These are phyloP conservation scores for Wolfiporia cocos DNA, from an alignment of 1,284 basidiomycete genomes.

Conservation along the genomic window DNA sequence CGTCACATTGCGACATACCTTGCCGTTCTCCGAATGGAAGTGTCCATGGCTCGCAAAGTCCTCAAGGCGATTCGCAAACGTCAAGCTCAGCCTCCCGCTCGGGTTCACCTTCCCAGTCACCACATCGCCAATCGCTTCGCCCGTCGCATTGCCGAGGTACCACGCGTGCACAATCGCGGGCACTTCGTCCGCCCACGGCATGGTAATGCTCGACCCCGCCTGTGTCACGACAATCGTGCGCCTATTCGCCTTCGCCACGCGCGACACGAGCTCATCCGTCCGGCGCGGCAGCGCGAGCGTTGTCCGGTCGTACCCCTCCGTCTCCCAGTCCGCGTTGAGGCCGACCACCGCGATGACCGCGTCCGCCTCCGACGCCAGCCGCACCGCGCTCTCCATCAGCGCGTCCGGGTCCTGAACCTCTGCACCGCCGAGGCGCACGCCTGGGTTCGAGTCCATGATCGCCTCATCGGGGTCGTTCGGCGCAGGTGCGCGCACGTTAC, in stretches of 20 bases:
- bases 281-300: conserved; percentile 61
- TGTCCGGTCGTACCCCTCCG: conserved; percentile 64
- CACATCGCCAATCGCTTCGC: conserved; percentile 76
- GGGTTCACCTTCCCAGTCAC: conserved; percentile 78
- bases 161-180: conserved; percentile 68
- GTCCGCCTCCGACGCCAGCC: conserved; percentile 61
- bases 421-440: conserved; percentile 58
- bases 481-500: conserved; percentile 61
- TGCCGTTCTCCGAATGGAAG: conserved; percentile 68
- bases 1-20: too few relatives aligned
- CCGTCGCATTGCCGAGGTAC: conserved; percentile 83
- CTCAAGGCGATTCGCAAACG: conserved; percentile 69
- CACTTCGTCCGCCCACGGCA: conserved; percentile 72
- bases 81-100: conserved; percentile 70
- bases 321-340: conserved; percentile 75
- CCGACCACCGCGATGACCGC: conserved; percentile 68
- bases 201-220: conserved; percentile 67
- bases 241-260: conserved; percentile 62
- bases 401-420: conserved; percentile 50
- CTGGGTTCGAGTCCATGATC: conserved; percentile 44
- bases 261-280: conserved; percentile 65
- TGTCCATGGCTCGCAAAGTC: conserved; percentile 68
- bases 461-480: conserved; percentile 57
- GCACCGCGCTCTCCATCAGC: conserved; percentile 54
- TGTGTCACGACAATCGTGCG: conserved; percentile 79